phyloP scores from a whole-genome alignment of 1,139 yeast genomes.

The Taphrina sp. region DNA sequence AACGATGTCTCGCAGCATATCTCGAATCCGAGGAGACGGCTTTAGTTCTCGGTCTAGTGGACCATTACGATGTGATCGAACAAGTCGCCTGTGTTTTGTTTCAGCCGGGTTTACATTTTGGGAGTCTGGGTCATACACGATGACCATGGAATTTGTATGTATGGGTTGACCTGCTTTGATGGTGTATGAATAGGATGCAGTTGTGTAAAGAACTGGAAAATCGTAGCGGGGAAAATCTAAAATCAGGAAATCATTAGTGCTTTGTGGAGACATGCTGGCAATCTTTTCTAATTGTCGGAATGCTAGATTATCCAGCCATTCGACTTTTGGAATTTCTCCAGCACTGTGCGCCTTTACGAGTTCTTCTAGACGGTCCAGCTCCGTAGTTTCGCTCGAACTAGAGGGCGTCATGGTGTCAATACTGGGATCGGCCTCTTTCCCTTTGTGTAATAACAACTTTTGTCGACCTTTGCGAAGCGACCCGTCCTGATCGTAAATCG shows the following conservation, averaged over 20 bases:
- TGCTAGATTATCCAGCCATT: conserved; percentile 76
- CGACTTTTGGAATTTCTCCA: conserved; percentile 60
- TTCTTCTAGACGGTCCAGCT: conserved; percentile 52
- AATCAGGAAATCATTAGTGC: conserved; percentile 48
- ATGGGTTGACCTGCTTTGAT: conserved; percentile 43
- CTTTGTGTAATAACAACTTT: conserved; percentile 50
- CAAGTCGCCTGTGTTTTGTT: conserved; percentile 75
- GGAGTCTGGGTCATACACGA: conserved; percentile 65
- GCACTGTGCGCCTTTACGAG: conserved; percentile 63
- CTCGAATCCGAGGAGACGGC: conserved; percentile 82
- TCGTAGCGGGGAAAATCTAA: conserved; percentile 76
- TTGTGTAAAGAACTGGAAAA: conserved; percentile 69
- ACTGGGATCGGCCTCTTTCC: conserved; percentile 44
- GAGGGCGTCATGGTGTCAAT: conserved; percentile 42
- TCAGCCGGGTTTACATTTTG: conserved; percentile 76
- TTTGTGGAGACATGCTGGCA: conserved; percentile 42
- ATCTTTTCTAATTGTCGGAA: conserved; percentile 57
- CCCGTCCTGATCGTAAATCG: conserved; percentile 55
- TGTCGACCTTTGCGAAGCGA: conserved; percentile 61
- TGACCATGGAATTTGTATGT: conserved; percentile 48
- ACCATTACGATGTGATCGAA: conserved; percentile 75
- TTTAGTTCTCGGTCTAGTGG: conserved; percentile 79
- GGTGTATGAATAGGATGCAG: conserved; percentile 33
- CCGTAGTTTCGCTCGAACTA: conserved; percentile 40
- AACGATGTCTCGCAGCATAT: conserved; percentile 64